These are phyloP conservation scores for Mycosphaerelloides madeirae DNA, from an alignment of 2,329 filamentous ascomycete species.

Conservation along the genomic window DNA sequence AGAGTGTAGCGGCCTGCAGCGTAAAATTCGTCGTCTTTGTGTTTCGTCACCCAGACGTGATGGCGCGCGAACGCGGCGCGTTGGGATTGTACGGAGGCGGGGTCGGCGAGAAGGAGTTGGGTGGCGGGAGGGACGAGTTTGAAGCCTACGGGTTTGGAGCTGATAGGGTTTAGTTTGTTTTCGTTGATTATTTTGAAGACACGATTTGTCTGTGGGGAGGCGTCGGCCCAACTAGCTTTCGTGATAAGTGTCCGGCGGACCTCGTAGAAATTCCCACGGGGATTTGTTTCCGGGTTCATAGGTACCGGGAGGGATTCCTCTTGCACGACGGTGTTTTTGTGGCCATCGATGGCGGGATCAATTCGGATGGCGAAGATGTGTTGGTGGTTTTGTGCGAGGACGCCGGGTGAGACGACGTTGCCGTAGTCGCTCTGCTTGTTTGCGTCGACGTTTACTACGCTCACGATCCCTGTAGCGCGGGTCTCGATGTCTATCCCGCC, in stretches of 20 bases:
- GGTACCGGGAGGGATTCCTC: conserved; percentile 51
- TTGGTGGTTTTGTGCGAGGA: conserved; percentile 65
- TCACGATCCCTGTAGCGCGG: conserved; percentile 64
- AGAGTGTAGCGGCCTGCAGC: conserved; percentile 47
- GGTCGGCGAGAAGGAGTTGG: conserved; percentile 48
- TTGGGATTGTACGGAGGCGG: conserved; percentile 41
- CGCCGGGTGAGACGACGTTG: conserved; percentile 60
- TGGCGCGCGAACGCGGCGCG: conserved; percentile 48
- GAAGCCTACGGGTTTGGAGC: conserved; percentile 46
- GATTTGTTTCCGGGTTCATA: conserved; percentile 52
- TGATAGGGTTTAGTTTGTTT: conserved; percentile 42
- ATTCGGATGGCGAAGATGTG: conserved; percentile 64
- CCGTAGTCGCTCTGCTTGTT: conserved; percentile 50
- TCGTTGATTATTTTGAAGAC: conserved; percentile 53
- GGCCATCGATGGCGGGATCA: conserved; percentile 59
- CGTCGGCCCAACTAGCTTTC: conserved; percentile 22
- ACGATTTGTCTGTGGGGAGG: conserved; percentile 49
- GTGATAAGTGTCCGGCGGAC: conserved; percentile 38
- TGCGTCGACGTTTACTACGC: conserved; percentile 50
- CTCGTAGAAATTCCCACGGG: conserved; percentile 58
- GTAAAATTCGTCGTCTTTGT: conserved; percentile 49
- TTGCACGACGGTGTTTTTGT: conserved; percentile 49
- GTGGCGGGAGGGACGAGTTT: conserved; percentile 46
- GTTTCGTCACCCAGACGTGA: conserved; percentile 52
- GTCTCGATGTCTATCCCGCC: conserved; percentile 59